phyloP scores from a whole-genome alignment of 306 rosid genomes.

The Astragalus membranaceus region DNA sequence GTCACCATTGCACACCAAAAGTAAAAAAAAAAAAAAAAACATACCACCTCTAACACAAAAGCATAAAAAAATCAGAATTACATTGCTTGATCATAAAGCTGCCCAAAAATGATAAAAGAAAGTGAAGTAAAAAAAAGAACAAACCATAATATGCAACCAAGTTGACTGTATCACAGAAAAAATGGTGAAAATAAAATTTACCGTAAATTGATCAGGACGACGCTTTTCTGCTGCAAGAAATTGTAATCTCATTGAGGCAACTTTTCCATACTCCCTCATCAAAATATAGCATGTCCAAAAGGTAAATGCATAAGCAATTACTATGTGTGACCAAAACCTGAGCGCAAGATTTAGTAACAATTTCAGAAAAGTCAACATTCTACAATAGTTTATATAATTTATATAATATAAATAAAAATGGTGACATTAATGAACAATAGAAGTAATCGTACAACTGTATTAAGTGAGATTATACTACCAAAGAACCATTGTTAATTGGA shows the following conservation, averaged over 20 bases:
- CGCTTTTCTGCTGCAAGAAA: conserved; percentile 80
- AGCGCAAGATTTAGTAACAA: neutral
- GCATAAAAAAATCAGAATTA: neutral
- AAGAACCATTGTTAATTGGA: neutral
- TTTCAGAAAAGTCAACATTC: neutral
- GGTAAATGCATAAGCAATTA: conserved; percentile 78
- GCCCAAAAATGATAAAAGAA: neutral
- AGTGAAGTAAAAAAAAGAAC: neutral
- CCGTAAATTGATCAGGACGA: conserved; percentile 87
- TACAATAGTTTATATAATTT: neutral
- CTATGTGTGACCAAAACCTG: conserved; percentile 85
- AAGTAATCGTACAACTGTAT: conserved; percentile 7
- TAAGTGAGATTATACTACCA: neutral
- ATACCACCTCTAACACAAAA: conserved; percentile 16
- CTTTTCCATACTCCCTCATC: conserved; percentile 66
- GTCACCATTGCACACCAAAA: neutral
- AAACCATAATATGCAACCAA: neutral
- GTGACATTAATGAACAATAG: neutral
- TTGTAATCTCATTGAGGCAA: conserved; percentile 74
- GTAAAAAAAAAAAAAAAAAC: neutral
- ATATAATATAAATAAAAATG: neutral
- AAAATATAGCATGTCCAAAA: conserved; percentile 81
- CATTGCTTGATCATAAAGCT: neutral
- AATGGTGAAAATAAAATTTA: conserved; percentile 27
- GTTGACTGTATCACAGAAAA: neutral